Evolutionary conservation across 164 flowering plant species (phyloP).

Genomic region (Cinnamomum chago): DNA sequence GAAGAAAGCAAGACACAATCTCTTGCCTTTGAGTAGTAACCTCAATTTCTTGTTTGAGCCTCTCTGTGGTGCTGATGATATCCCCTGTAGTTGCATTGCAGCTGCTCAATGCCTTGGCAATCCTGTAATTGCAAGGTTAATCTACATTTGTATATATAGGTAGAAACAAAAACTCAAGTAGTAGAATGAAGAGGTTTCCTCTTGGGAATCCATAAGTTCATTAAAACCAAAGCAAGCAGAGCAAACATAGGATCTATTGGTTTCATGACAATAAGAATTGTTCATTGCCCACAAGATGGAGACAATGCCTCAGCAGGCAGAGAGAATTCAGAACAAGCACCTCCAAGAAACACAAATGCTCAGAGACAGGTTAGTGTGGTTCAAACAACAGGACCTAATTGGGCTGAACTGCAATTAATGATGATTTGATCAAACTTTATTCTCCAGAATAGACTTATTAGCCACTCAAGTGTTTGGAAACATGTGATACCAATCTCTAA

Average conservation of each 20-base stretch:
- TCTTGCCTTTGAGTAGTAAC: conserved; percentile 81
- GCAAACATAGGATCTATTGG: neutral
- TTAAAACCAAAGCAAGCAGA: neutral
- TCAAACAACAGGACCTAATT: too few relatives aligned
- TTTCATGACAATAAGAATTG: neutral
- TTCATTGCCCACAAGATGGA: neutral
- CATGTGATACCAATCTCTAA: too few relatives aligned
- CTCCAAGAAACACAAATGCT: too few relatives aligned
- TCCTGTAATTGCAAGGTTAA: conserved; percentile 34
- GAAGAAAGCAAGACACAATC: conserved; percentile 87
- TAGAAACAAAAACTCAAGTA: neutral
- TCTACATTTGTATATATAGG: neutral
- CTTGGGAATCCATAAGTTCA: neutral
- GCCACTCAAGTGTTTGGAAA: too few relatives aligned
- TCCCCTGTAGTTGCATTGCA: conserved; percentile 88
- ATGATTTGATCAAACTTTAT: too few relatives aligned
- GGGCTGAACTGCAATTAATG: too few relatives aligned
- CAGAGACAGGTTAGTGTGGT: too few relatives aligned
- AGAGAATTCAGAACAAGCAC: too few relatives aligned
- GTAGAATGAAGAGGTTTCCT: neutral
- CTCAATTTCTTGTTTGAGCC: conserved; percentile 92
- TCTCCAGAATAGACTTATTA: too few relatives aligned
- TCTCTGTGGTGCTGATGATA: conserved; percentile 84
- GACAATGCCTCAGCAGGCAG: too few relatives aligned
- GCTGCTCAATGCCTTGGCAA: conserved; percentile 71